These are phyloP conservation scores for Penicillium taxi DNA, from an alignment of 495 filamentous ascomycete species.

Conservation along the genomic window DNA sequence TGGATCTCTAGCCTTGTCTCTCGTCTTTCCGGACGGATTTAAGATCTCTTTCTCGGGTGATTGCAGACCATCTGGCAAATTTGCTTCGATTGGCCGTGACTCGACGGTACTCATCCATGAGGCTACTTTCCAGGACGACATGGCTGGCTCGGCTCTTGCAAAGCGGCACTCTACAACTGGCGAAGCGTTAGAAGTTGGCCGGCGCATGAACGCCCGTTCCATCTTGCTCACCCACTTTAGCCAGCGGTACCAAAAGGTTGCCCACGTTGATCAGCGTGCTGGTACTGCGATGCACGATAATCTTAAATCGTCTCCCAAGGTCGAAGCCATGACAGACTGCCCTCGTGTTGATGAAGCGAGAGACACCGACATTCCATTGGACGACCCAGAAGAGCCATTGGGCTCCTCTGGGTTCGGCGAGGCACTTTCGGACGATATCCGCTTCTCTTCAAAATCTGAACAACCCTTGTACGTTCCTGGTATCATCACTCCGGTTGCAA, in stretches of 20 bases:
- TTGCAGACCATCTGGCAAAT: slow-evolving; percentile 66
- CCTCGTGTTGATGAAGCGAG: too few relatives aligned
- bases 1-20: slow-evolving; percentile 63
- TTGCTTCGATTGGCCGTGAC: slow-evolving; percentile 60
- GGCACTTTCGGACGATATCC: slow-evolving; percentile 16
- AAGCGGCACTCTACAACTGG: slow-evolving; percentile 85
- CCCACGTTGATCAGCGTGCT: slow-evolving; percentile 14
- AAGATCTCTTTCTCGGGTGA: slow-evolving; percentile 91
- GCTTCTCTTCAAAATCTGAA: slow-evolving; percentile 5
- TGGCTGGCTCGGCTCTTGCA: slow-evolving; percentile 64
- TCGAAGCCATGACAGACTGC: too few relatives aligned
- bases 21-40: slow-evolving; percentile 72
- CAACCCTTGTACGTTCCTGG: slow-evolving; percentile 7
- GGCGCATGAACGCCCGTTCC: slow-evolving; percentile 64
- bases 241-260: slow-evolving; percentile 86
- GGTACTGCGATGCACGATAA: slow-evolving; percentile 10
- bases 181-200: slow-evolving; percentile 74
- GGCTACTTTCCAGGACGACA: slow-evolving; percentile 87
- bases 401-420: slow-evolving; percentile 2
- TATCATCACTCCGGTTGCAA: slow-evolving; percentile 45
- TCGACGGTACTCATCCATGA: slow-evolving; percentile 87
- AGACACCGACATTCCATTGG: slow-evolving; percentile 25
- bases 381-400: slow-evolving; percentile 17
- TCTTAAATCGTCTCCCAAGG: slow-evolving; percentile 15
- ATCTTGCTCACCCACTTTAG: slow-evolving; percentile 88